A percentile compares a stretch with the other conserved stretches of the same genome.
Evolutionary conservation across 2,329 filamentous ascomycete species (phyloP).

Genomic region (Exophiala dermatitidis): DNA sequence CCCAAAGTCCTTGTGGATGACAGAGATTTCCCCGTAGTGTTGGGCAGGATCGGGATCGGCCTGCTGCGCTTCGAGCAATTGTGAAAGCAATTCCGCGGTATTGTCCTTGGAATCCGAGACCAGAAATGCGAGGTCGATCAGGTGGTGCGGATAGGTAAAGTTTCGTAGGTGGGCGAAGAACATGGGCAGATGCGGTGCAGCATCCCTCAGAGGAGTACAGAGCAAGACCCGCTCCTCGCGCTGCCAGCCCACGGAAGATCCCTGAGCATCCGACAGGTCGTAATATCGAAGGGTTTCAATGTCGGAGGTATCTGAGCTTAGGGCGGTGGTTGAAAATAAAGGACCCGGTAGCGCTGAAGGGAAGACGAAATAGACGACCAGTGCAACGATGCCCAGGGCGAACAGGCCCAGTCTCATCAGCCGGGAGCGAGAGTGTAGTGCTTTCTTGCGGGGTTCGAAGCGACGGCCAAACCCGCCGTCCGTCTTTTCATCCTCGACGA

Average conservation of each 20-base stretch:
- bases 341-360: conserved; percentile 57
- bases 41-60: conserved; percentile 69
- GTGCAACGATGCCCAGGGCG: conserved; percentile 52
- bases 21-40: conserved; percentile 90
- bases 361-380: conserved; percentile 65
- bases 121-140: conserved; percentile 92
- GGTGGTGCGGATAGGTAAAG: conserved; percentile 91
- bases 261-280: conserved; percentile 84
- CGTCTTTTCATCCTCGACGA: conserved; percentile 25
- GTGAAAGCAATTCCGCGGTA: conserved; percentile 67
- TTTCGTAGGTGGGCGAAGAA: conserved; percentile 98
- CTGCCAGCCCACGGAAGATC: conserved; percentile 90
- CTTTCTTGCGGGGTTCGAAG: conserved; percentile 21
- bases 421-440: conserved; percentile 16
- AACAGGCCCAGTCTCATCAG: conserved; percentile 31
- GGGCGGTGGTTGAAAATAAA: conserved; percentile 5
- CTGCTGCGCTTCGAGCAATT: conserved; percentile 72
- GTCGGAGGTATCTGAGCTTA: conserved; percentile 52
- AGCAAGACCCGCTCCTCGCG: conserved; percentile 90
- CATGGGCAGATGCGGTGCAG: conserved; percentile 86
- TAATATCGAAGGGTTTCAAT: conserved; percentile 96
- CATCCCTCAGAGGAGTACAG: conserved; percentile 89
- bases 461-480: conserved; percentile 17
- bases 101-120: conserved; percentile 96
- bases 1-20: conserved; percentile 98